Evolutionary conservation across 495 filamentous ascomycete species (phyloP), one percentile per base, ranked within the genome.

Genomic region (Thozetella sp.): DNA sequence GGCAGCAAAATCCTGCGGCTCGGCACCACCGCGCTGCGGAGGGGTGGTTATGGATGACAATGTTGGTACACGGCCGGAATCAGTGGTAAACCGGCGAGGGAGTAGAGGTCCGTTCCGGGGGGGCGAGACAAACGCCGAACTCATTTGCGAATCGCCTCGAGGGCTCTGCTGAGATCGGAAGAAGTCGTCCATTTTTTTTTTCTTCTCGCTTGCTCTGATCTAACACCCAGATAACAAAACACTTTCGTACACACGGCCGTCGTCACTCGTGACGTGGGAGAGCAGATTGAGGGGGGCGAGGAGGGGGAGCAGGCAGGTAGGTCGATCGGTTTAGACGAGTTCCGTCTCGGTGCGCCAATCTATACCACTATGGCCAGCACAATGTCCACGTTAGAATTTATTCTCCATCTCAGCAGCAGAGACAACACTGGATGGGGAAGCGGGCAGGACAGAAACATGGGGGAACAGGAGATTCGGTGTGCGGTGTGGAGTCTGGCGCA

Each of bases 41-140:
- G 34, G 59, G 30, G 75, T 70, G 43, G 75, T 88, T 72, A 96
- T 82, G 58, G 90, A 86, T 53, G 84, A 89, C 80, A 94, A 82
- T 65, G 89, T 91, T 62, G 92, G 90, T 73, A 96, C 80, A 76
- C 90, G 90, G 67, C 92, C 91, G 57, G 91, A 90, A 67, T 95
- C 92, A 25, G 93, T 95, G 57, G 95, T 99, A 79, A 97, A 97
- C 60, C 95, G 89, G 72, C 95, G 90, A 74, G 93, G 91, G 63
- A 85, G 84, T 59, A 79, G 76, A 65, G 80, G 80, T 71, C 85
- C 85, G 67, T 85, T 86, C 65, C 88, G 86, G 56, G 86, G 85
- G 51, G 91, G 85, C 61, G 90, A 83, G 56, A 83, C 87, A 74
- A 92, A 87, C 53, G 64, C 48, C 40, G 86, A 86, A 56, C 84